phyloP scores from a whole-genome alignment of 371 early-diverging fungal species.

The Mucor saturninus region DNA sequence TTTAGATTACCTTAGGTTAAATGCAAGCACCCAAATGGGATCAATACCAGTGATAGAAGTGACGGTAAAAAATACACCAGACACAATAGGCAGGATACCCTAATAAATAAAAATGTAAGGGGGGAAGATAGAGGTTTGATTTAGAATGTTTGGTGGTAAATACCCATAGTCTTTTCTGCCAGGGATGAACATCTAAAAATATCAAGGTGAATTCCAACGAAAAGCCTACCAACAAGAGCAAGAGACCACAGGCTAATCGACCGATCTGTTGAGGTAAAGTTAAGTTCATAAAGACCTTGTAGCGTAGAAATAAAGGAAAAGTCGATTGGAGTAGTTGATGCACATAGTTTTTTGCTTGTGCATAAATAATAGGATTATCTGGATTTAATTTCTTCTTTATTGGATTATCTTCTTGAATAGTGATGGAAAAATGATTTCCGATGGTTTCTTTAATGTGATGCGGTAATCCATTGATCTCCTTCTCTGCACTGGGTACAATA shows the following conservation, averaged over 20 bases:
- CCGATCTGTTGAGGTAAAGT: constrained; percentile 58
- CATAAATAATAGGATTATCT: constrained; percentile 55
- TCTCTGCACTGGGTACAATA: constrained; percentile 60
- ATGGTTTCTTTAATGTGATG: constrained; percentile 40
- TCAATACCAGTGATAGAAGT: constrained; percentile 48
- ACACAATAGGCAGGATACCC: constrained; percentile 47
- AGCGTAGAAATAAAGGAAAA: constrained; percentile 62
- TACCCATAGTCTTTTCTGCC: constrained; percentile 63
- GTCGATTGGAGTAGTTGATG: constrained; percentile 56
- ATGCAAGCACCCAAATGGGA: constrained; percentile 48
- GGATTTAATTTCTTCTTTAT: constrained; percentile 15
- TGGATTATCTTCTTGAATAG: constrained; percentile 3
- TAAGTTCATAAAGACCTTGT: constrained; percentile 63
- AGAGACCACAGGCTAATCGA: constrained; percentile 52
- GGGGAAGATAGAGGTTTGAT: not conserved
- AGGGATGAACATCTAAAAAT: constrained; percentile 59
- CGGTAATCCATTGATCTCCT: constrained; percentile 50
- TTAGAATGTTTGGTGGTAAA: not conserved
- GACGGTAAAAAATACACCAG: constrained; percentile 41
- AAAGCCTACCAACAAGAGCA: constrained; percentile 59
- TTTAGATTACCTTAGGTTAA: constrained; percentile 43
- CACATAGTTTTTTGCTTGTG: constrained; percentile 59
- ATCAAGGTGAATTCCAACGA: constrained; percentile 61
- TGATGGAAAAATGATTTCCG: constrained; percentile 25
- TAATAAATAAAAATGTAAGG: constrained; percentile 11